Conservation (phyloP, 2,329 filamentous ascomycete genomes). For the Dactylellina sp. region DNA sequence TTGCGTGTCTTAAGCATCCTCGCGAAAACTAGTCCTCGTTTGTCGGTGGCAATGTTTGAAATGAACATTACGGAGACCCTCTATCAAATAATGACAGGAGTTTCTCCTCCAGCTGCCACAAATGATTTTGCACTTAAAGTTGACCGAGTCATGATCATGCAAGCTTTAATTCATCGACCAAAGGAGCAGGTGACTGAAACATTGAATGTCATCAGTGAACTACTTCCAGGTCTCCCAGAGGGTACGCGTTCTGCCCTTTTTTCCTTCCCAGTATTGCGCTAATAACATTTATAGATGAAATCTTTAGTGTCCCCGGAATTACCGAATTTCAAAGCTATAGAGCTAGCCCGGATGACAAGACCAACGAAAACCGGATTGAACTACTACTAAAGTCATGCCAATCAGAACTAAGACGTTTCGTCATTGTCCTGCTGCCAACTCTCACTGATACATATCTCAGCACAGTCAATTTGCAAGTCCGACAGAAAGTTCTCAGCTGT, state of each 20-base stretch:
- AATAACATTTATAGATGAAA: constrained; percentile 65
- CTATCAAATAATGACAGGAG: constrained; percentile 95
- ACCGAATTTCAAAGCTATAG: constrained; percentile 60
- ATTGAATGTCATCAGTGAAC: constrained; percentile 94
- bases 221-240: constrained; percentile 80
- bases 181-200: constrained; percentile 97
- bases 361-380: constrained; percentile 84
- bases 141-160: constrained; percentile 98
- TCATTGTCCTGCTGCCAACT: constrained; percentile 91
- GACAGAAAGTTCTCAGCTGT: constrained; percentile 94
- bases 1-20: constrained; percentile 90
- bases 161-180: constrained; percentile 93
- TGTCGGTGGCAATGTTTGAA: constrained; percentile 91
- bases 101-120: constrained; percentile 84
- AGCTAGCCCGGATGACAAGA: constrained; percentile 65
- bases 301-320: constrained; percentile 64
- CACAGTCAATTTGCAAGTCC: constrained; percentile 92
- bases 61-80: constrained; percentile 97
- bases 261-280: constrained; percentile 62
- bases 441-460: constrained; percentile 97
- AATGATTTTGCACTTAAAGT: constrained; percentile 86
- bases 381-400: constrained; percentile 85
- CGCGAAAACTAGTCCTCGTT: constrained; percentile 84
- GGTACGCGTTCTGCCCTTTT: constrained; percentile 64
- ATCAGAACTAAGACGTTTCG: constrained; percentile 87